Evolutionary conservation across 2,329 filamentous ascomycete genomes (phyloP), one percentile per base, ranked within the genome.

Genomic region (Trichoderma breve): DNA sequence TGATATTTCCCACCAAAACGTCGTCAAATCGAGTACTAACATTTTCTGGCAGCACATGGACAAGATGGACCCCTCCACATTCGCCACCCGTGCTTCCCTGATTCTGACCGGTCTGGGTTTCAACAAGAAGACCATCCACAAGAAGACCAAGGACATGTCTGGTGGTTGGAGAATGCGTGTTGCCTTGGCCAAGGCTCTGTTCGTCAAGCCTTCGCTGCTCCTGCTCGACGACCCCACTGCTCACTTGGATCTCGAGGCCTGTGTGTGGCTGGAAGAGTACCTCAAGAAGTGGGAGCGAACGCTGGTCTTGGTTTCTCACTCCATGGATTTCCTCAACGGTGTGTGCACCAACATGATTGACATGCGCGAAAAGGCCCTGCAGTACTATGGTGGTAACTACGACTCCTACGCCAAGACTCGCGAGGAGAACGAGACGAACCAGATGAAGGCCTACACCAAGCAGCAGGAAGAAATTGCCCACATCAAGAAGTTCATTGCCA

Each of bases 131-230:
- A 99, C 97, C 71, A 98, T 99, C 81, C 87, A 97, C 84, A 99
- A 99, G 90, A 98, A 97, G 91, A 99, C 97, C 79, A 99, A 98
- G 90, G 97, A 99, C 83, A 99, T 99, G 97, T 99, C 96, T 76
- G 96, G 96, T 93, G 96, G 96, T 78, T 99, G 96, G 96, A 91
- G 95, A 88, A 99, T 99, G 96, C 94, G 97, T 89, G 96, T 99
- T 73, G 96, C 96, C 72, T 91, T 99, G 73, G 96, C 89, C 81
- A 98, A 98, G 88, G 96, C 96, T 72, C 91, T 99, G 68, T 99
- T 99, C 87, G 95, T 99, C 85, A 97, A 97, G 89, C 96, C 97
- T 43, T 96, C 94, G 21, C 88, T 99, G 72, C 90, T 99, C 65
- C 89, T 99, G 76, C 94, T 99, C 79, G 96, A 99, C 82, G 96